Conservation (phyloP, 768 basidiomycete genomes). For the Russula sp. region DNA sequence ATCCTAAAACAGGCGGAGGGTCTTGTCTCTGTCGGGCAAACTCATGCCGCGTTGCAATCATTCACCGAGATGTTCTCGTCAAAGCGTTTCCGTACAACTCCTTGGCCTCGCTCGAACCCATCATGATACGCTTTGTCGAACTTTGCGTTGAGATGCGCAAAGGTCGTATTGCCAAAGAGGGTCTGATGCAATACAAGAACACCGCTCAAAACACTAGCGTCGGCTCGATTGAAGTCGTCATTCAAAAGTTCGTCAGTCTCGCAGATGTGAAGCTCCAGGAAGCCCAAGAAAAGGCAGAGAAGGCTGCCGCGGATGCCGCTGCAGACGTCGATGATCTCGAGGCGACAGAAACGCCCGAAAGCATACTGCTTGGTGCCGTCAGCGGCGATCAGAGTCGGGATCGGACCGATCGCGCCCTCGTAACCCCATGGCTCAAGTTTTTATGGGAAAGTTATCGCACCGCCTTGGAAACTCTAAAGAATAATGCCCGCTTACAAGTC, state of each 20-base stretch:
- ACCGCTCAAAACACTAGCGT: slow-evolving; percentile 93
- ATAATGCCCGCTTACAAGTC: slow-evolving; percentile 85
- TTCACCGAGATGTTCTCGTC: slow-evolving; percentile 90
- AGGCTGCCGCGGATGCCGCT: slow-evolving; percentile 52
- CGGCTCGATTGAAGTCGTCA: slow-evolving; percentile 86
- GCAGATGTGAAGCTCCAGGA: slow-evolving; percentile 80
- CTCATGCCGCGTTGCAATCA: slow-evolving; percentile 84
- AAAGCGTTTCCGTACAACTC: slow-evolving; percentile 95
- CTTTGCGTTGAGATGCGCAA: slow-evolving; percentile 95
- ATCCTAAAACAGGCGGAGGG: slow-evolving; percentile 92
- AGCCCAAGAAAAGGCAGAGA: slow-evolving; percentile 84
- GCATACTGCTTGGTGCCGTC: slow-evolving; percentile 86
- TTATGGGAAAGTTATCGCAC: slow-evolving; percentile 99
- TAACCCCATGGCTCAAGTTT: slow-evolving; percentile 97
- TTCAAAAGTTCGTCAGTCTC: slow-evolving; percentile 78
- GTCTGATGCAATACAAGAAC: slow-evolving; percentile 96
- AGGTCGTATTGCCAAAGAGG: slow-evolving; percentile 90
- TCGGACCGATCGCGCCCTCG: slow-evolving; percentile 88
- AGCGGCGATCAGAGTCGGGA: slow-evolving; percentile 90
- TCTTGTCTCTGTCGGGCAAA: slow-evolving; percentile 88
- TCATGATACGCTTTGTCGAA: slow-evolving; percentile 93
- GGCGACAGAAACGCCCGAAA: slow-evolving; percentile 92
- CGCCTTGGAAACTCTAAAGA: slow-evolving; percentile 91
- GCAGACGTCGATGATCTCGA: slow-evolving; percentile 94
- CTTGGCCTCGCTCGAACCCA: slow-evolving; percentile 85